A percentile compares a stretch with the other conserved stretches of the same genome.
Evolutionary conservation across 768 basidiomycete genomes (phyloP).

Genomic region (Kwoniella dejecticola): DNA sequence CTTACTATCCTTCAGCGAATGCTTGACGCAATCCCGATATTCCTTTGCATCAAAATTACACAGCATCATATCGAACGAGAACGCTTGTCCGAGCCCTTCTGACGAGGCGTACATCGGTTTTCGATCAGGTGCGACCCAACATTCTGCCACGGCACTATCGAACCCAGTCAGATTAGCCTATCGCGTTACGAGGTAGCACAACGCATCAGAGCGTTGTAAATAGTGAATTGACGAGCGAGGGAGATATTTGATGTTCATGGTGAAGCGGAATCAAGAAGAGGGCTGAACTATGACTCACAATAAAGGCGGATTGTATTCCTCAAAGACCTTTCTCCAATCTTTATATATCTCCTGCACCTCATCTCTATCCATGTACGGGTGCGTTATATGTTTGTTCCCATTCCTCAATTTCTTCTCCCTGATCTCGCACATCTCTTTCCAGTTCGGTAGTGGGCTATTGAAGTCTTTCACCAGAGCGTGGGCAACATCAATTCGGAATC

Average conservation of each 20-base stretch:
- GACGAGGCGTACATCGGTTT: conserved; percentile 40
- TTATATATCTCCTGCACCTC: conserved; percentile 44
- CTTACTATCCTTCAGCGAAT: conserved; percentile 20
- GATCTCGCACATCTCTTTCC: conserved; percentile 28
- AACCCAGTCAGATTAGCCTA: neutral
- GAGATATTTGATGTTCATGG: neutral
- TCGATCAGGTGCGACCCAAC: conserved; percentile 43
- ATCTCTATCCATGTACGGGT: conserved; percentile 41
- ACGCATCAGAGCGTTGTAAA: neutral
- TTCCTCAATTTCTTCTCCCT: conserved; percentile 22
- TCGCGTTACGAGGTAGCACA: neutral
- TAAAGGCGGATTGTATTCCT: conserved; percentile 46
- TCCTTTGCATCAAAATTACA: conserved; percentile 33
- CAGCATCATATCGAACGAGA: conserved; percentile 47
- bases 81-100: conserved; percentile 44
- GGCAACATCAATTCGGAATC: conserved; percentile 49
- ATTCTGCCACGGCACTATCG: conserved; percentile 44
- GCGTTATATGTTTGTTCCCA: conserved; percentile 24
- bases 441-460: conserved; percentile 22
- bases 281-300: conserved; percentile 30
- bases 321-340: conserved; percentile 44
- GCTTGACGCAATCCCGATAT: conserved; percentile 29
- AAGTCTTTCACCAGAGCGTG: conserved; percentile 43
- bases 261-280: neutral
- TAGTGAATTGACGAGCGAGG: too few species aligned